Base-by-base conservation (phyloP, 805 yeast species). In the Candida adriatica region DNA sequence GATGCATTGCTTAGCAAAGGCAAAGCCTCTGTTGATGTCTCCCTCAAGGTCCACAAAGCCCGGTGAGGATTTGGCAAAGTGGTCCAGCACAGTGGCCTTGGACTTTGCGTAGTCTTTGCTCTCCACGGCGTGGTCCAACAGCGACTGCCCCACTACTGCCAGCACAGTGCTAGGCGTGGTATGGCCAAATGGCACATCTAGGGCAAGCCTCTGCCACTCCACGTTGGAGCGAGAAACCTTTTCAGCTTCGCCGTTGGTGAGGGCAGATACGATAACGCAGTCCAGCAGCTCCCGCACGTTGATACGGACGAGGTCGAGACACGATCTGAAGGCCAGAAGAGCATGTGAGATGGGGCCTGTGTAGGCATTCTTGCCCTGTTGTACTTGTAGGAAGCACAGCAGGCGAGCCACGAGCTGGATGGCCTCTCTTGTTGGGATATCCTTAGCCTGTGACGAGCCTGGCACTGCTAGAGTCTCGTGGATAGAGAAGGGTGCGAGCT, bases 311-410 rank as follows among this genome's bases (percentile, higher is more conserved):
- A 69, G 69, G 33, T 74, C 66, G 28, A 80, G 52, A 34, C 75
- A 73, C 13, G 86, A 77, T 48, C 87, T 69, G 52, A 79, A 81
- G 26, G 74, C 70, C 29, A 83, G 61, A 21, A 84, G 60, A 23
- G 73, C 68, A 42, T 79, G 71, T 13, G 85, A 81, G 20, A 85
- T 63, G 10, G 86, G 87, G 2, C 88, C 88, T 27, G 70, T 68
- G 56, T 73, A 78, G 30, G 69, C 72, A 24, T 62, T 62, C 17
- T 73, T 73, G 47, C 59, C 63, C 27, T 78, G 77, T 5, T 66
- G 61, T 4, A 67, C 48, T 13, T 65, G 57, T 23, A 73, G 56
- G 5, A 75, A 53, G 4, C 70, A 54, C 11, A 72, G 58, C 8
- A 76, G 53, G 40, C 80, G 68, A 6, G 75, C 55, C 14, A 75